Base-by-base conservation (phyloP, 2,329 filamentous ascomycete genomes). In the Alternaria gansuensis region DNA sequence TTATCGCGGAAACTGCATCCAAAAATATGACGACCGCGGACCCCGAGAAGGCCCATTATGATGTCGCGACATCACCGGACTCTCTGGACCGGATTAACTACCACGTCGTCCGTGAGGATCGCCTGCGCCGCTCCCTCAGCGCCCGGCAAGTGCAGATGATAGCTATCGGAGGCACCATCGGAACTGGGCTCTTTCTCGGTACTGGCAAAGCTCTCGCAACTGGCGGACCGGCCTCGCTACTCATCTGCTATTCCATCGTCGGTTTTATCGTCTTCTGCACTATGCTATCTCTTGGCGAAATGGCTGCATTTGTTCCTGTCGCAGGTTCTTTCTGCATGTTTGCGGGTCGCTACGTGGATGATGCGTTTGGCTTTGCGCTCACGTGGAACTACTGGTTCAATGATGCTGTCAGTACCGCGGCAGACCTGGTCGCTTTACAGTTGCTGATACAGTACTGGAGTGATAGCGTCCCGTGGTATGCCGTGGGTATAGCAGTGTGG, bases 141-240 rank as follows among this genome's bases (percentile, higher is more conserved):
- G 66, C 79, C 41, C 81, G 85, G 52, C 85, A 87, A 69, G 77
- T 87, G 51, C 83, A 87, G 72, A 87, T 87, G 84, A 87, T 87
- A 70, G 83, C 84, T 52, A 86, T 87, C 14, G 84, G 84, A 62
- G 85, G 85, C 54, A 84, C 84, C 10, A 87, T 87, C 58, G 85
- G 85, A 66, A 85, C 85, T 62, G 85, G 85, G 67, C 83, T 87
- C 72, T 87, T 87, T 68, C 83, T 87, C 64, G 84, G 84, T 57
- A 85, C 84, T 13, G 85, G 85, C 58, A 76, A 78, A 62, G 83
- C 84, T 23, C 76, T 87, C 8, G 73, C 74, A 54, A 82, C 80
- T 49, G 85, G 84, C 71, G 73, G 73, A 1, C 72, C 73, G 5
- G 72, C 63, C 31, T 65, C 67, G 23, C 56, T 75, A 1, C 62